phyloP scores from a whole-genome alignment of 257 asterid genomes.

The Gentiana straminea region DNA sequence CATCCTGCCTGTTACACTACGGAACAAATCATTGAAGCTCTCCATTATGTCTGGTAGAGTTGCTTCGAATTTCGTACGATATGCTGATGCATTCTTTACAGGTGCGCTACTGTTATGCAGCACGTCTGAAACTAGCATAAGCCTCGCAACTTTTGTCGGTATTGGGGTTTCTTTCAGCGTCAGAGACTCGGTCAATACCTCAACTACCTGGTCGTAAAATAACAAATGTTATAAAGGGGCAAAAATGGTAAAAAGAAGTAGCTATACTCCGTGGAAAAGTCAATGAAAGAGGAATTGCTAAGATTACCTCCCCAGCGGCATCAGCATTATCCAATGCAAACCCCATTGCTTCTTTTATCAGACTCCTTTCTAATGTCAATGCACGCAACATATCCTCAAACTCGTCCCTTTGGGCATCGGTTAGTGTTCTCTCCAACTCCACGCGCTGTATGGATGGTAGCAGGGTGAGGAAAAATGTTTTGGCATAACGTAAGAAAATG shows the following conservation, averaged over 20 bases:
- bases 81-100: constrained; percentile 93
- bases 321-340: constrained; percentile 90
- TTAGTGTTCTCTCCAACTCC: constrained; percentile 71
- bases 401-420: constrained; percentile 90
- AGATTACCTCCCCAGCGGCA: constrained; percentile 96
- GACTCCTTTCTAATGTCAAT: constrained; percentile 80
- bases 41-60: constrained; percentile 81
- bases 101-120: constrained; percentile 97
- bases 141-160: constrained; percentile 96
- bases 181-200: constrained; percentile 92
- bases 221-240: too few relatives aligned
- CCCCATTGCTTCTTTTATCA: constrained; percentile 88
- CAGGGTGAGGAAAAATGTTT: background rate
- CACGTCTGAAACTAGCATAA: constrained; percentile 95
- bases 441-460: constrained; percentile 43
- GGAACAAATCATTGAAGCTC: constrained; percentile 89
- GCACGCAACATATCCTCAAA: constrained; percentile 96
- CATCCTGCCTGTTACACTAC: constrained; percentile 87
- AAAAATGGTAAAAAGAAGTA: too few relatives aligned
- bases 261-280: too few relatives aligned
- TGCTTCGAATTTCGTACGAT: constrained; percentile 87
- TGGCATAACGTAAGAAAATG: background rate
- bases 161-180: constrained; percentile 95
- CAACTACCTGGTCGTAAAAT: constrained; percentile 50
- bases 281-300: too few relatives aligned